A percentile compares a stretch with the other conserved stretches of the same genome.
Conservation (phyloP, 1,284 basidiomycete species). For the Ceratobasidium theobromae region DNA sequence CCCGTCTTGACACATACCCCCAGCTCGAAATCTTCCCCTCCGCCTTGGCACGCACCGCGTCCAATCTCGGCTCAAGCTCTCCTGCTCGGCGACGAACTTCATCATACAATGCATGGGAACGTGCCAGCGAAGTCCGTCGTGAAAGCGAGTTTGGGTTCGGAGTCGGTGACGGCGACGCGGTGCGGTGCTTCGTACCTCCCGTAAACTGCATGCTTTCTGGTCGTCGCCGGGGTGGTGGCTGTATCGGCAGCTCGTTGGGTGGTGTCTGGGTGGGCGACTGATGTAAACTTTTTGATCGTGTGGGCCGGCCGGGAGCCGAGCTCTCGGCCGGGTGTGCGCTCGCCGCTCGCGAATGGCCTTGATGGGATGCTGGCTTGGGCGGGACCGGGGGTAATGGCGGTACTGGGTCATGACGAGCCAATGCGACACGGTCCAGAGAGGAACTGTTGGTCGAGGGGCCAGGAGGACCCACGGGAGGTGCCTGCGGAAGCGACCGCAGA, state of each 20-base stretch:
- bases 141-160: not conserved
- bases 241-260: conserved; percentile 10
- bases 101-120: conserved; percentile 13
- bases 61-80: conserved; percentile 11
- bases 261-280: conserved; percentile 23
- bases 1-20: conserved; percentile 11
- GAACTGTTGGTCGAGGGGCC: conserved; percentile 31
- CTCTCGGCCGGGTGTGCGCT: not conserved
- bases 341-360: conserved; percentile 2
- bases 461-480: not conserved
- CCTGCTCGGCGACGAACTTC: conserved; percentile 18
- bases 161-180: not conserved
- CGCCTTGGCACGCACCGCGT: conserved; percentile 20
- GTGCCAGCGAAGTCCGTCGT: conserved; percentile 8
- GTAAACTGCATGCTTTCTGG: conserved; percentile 18
- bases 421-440: conserved; percentile 27
- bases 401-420: conserved; percentile 4
- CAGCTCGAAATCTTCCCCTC: conserved; percentile 6
- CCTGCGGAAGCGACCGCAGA: conserved; percentile 15
- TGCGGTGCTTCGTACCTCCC: not conserved
- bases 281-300: conserved; percentile 15
- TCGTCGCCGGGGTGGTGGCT: conserved; percentile 4
- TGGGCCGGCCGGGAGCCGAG: conserved; percentile 2
- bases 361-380: conserved; percentile 20
- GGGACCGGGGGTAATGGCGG: not conserved